These are phyloP conservation scores for Westerdykella ornata DNA, from an alignment of 2,329 filamentous ascomycete species.

Conservation along the genomic window DNA sequence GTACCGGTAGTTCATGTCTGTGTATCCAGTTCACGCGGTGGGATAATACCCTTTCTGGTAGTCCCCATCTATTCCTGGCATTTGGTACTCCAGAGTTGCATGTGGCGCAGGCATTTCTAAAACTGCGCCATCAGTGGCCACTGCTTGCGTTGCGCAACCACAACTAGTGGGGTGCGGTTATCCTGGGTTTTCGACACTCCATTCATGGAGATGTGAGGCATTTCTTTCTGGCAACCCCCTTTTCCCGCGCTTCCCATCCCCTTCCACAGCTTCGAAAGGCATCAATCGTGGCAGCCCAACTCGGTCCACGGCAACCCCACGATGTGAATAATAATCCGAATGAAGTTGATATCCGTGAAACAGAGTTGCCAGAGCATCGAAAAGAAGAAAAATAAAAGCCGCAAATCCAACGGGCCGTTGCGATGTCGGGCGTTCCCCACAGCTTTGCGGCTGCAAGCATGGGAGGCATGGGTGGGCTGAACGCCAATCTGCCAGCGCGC, in stretches of 20 bases:
- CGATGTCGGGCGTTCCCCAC: slow-evolving; percentile 23
- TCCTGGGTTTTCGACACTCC: neutral
- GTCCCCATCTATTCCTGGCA: neutral
- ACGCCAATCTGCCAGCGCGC: slow-evolving; percentile 4
- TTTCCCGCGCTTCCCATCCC: neutral
- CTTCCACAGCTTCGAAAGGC: neutral
- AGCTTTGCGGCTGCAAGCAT: neutral
- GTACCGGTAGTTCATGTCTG: neutral
- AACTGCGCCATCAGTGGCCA: neutral
- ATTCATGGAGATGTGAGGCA: neutral
- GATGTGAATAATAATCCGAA: neutral
- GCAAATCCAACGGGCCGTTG: slow-evolving; percentile 13
- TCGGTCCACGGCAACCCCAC: neutral
- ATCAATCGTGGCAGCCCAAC: neutral
- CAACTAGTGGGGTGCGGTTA: neutral
- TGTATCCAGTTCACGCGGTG: neutral
- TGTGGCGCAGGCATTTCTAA: neutral
- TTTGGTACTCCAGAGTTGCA: neutral
- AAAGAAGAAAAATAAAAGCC: slow-evolving; percentile 14
- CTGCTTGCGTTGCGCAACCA: neutral
- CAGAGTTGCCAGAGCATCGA: neutral
- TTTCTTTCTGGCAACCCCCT: neutral
- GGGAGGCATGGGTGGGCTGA: slow-evolving; percentile 11
- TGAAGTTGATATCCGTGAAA: slow-evolving; percentile 1
- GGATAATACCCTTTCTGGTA: neutral